Base-by-base conservation (phyloP, 2,329 filamentous ascomycete species). In the Escovopsis sp. region DNA sequence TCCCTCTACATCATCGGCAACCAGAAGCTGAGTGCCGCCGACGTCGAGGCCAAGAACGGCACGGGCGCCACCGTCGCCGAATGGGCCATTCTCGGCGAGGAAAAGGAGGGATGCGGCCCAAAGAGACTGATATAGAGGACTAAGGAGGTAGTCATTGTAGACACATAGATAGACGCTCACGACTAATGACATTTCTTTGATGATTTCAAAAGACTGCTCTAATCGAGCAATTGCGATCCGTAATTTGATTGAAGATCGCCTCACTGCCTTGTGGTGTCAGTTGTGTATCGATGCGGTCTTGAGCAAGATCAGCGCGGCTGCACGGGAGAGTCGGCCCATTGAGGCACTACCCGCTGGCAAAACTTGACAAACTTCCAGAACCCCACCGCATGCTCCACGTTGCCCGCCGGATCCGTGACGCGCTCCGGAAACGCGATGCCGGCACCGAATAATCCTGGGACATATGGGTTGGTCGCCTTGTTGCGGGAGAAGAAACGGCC, bases 341-440 rank as follows among this genome's bases (percentile, higher is more conserved):
- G 32, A 12, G 70, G 72, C 18, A 65, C 60, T 4, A 75, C 73
- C 46, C 63, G 66, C 57, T 72, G 72, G 42, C 76, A 56, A 50
- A 71, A 79, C 38, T 68, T 74, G 74, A 80, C 79, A 48, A 81
- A 80, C 58, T 81, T 80, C 53, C 66, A 77, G 53, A 80, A 70
- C 0, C 77, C 77, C 40, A 80, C 77, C 1, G 73, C 72, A 51
- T 69, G 64, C 57, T 80, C 75, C 7, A 74, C 69, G 54, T 78
- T 79, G 0, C 75, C 75, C 35, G 68, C 59, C 1, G 75, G 76
- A 60, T 80, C 77, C 8, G 67, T 66, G 6, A 79, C 74, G 23
- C 65, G 61, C 53, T 80, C 73, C 0, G 77, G 77, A 50, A 72
- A 81, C 1, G 75, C 76, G 49, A 81, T 80, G 0, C 77, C 77